A percentile compares a stretch with the other conserved stretches of the same genome.
These are phyloP conservation scores for Ziziphus jujuba DNA, from an alignment of 306 rosid species.

Conservation along the genomic window DNA sequence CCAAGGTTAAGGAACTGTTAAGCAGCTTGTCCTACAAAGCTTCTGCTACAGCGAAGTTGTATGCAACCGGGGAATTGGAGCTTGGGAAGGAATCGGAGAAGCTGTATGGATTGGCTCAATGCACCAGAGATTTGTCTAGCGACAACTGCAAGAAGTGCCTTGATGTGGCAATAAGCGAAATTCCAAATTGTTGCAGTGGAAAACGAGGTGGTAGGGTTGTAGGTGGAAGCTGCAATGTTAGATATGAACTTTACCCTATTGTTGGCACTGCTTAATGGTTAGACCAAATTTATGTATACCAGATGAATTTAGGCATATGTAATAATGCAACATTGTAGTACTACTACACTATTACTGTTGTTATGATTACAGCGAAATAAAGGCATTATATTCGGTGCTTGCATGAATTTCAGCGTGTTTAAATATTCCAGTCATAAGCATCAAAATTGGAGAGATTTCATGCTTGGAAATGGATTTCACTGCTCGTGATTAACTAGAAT, in stretches of 20 bases:
- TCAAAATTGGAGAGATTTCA: too few species aligned
- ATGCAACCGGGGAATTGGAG: constrained; percentile 25
- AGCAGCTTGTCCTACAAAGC: constrained; percentile 22
- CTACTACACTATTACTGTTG: too few species aligned
- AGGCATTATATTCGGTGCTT: too few species aligned
- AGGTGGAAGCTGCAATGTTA: constrained; percentile 37
- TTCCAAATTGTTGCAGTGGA: constrained; percentile 30
- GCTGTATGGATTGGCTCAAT: constrained; percentile 41
- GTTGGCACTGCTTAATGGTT: constrained; percentile 5
- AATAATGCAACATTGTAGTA: too few species aligned
- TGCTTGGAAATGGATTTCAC: too few species aligned
- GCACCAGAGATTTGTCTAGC: constrained; percentile 27
- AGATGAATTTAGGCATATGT: too few species aligned
- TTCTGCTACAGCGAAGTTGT: constrained; percentile 6
- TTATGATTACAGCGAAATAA: too few species aligned
- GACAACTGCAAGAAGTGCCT: constrained; percentile 37
- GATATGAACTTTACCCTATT: constrained; percentile 40
- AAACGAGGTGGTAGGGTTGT: constrained; percentile 42
- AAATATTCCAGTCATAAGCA: too few species aligned
- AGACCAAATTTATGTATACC: too few species aligned
- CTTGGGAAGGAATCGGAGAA: constrained; percentile 18
- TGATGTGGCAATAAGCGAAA: constrained; percentile 20
- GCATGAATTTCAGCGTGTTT: too few species aligned
- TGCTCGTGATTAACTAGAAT: too few species aligned
- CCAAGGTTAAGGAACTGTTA: constrained; percentile 23